These are phyloP conservation scores for Penicillium capsulatum DNA, from an alignment of 2,329 filamentous ascomycete species.

Conservation along the genomic window DNA sequence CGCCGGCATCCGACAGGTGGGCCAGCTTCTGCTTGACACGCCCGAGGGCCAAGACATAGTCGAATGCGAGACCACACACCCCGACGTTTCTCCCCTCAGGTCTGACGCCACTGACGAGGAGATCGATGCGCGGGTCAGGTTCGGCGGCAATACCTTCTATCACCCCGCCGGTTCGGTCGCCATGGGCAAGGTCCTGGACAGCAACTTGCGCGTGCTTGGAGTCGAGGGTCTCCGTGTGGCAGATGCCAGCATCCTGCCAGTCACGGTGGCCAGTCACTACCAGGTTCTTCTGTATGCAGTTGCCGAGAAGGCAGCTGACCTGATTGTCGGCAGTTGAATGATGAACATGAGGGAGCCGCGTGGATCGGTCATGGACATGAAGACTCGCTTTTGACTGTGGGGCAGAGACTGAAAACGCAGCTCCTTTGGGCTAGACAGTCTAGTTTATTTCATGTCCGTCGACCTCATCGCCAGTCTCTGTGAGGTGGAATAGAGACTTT, in stretches of 20 bases:
- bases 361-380: too few relatives aligned
- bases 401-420: too few relatives aligned
- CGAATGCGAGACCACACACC: constrained; percentile 15
- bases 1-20: constrained; percentile 14
- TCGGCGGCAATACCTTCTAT: constrained; percentile 11
- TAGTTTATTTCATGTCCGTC: too few relatives aligned
- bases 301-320: constrained; percentile 12
- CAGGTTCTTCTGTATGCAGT: constrained; percentile 22
- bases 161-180: constrained; percentile 18
- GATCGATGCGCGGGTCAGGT: constrained; percentile 2
- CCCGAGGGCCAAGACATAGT: constrained; percentile 13
- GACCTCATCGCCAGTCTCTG: too few relatives aligned
- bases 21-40: constrained; percentile 12
- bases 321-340: too few relatives aligned
- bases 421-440: too few relatives aligned
- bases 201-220: constrained; percentile 13
- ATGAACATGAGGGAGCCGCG: too few relatives aligned
- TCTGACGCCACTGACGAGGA: constrained; percentile 1
- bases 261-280: constrained; percentile 16
- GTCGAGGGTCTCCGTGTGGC: constrained; percentile 22
- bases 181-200: constrained; percentile 17
- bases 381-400: too few relatives aligned
- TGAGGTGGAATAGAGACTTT: too few relatives aligned
- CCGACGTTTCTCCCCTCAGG: not conserved
- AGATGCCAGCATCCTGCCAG: constrained; percentile 26